These are phyloP conservation scores for Herpetospermum pedunculosum DNA, from an alignment of 306 rosid genomes.

Conservation along the genomic window DNA sequence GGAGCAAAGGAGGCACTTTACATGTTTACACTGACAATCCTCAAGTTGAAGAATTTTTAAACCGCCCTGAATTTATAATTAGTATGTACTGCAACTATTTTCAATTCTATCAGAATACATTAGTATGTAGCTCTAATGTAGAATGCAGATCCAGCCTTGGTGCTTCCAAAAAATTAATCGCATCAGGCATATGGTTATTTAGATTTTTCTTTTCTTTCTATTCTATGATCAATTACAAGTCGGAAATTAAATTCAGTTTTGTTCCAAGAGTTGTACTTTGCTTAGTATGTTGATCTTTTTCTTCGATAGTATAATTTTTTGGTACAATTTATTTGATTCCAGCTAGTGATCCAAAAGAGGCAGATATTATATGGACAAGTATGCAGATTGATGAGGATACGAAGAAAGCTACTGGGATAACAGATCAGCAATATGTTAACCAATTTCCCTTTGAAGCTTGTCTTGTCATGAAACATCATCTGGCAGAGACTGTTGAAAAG, in stretches of 20 bases:
- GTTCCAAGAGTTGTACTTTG: background rate
- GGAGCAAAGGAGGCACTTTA: constrained; percentile 27
- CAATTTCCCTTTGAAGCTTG: constrained; percentile 95
- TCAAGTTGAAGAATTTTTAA: constrained; percentile 74
- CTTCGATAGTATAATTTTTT: background rate
- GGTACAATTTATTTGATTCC: constrained; percentile 18
- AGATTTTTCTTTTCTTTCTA: background rate
- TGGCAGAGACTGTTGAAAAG: constrained; percentile 87
- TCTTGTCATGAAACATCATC: constrained; percentile 95
- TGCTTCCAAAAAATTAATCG: background rate
- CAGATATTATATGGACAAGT: constrained; percentile 87
- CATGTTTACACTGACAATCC: constrained; percentile 78
- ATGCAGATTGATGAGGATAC: constrained; percentile 72
- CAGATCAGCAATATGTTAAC: constrained; percentile 65
- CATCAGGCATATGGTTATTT: background rate
- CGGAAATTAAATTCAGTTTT: background rate
- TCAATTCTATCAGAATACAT: background rate
- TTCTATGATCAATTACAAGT: background rate
- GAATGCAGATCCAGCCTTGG: no score
- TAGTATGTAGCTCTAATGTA: background rate
- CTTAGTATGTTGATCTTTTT: background rate
- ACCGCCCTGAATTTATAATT: constrained; percentile 53
- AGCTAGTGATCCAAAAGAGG: constrained; percentile 77
- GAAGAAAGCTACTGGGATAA: constrained; percentile 70
- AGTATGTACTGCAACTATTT: constrained; percentile 36